phyloP scores from a whole-genome alignment of 2,329 filamentous ascomycete genomes.

The Colletotrichum sp. region DNA sequence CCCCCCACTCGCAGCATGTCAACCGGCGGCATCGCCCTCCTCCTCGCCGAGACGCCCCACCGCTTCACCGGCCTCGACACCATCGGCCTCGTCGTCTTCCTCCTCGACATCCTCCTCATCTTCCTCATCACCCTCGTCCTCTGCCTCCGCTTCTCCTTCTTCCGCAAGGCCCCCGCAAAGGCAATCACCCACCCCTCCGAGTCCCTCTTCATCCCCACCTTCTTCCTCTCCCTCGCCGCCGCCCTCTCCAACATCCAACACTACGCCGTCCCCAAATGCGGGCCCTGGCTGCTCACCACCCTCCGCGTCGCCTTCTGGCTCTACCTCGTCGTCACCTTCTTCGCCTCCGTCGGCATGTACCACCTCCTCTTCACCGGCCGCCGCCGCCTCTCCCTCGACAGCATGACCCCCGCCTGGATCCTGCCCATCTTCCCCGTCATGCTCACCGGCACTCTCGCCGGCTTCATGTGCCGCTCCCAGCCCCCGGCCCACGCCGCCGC shows the following conservation, averaged over 20 bases:
- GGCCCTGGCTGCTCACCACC: conserved; percentile 54
- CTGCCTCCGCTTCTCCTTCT: conserved; percentile 48
- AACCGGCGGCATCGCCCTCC: conserved; percentile 54
- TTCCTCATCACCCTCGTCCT: conserved; percentile 51
- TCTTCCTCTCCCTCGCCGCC: conserved; percentile 66
- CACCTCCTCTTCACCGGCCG: conserved; percentile 59
- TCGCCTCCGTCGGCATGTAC: conserved; percentile 61
- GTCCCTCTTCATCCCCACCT: conserved; percentile 66
- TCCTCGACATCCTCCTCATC: conserved; percentile 62
- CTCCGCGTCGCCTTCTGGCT: conserved; percentile 66
- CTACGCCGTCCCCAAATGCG: conserved; percentile 54
- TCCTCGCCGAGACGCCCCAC: conserved; percentile 58
- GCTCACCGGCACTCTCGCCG: conserved; percentile 66
- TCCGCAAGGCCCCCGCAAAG: conserved; percentile 50
- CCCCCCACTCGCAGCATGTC: conserved; percentile 19
- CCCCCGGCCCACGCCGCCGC: conserved; percentile 51
- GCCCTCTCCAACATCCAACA: conserved; percentile 58
- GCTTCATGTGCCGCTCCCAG: conserved; percentile 54
- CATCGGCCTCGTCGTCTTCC: conserved; percentile 61
- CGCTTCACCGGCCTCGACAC: conserved; percentile 56
- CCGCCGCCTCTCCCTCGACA: conserved; percentile 44
- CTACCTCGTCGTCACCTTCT: conserved; percentile 60
- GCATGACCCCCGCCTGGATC: conserved; percentile 68
- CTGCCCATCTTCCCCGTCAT: conserved; percentile 69
- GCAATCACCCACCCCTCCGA: conserved; percentile 57